A percentile compares a stretch with the other conserved stretches of the same genome.
Evolutionary conservation across 768 basidiomycete genomes (phyloP).

Genomic region (Sarcodon aspratus): DNA sequence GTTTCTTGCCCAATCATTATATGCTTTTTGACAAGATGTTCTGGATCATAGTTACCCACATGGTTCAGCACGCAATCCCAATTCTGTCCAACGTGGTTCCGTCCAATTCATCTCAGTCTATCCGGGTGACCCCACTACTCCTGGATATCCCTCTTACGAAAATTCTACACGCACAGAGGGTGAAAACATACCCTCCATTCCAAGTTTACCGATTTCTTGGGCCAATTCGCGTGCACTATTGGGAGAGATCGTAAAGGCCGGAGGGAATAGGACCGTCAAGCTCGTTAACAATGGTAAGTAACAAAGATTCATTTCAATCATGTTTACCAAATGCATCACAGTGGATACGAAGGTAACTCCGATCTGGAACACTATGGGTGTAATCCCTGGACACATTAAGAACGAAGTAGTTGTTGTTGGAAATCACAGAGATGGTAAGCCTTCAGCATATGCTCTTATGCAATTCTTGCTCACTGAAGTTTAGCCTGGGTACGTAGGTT

Average conservation of each 20-base stretch:
- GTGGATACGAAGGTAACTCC: slow-evolving; percentile 75
- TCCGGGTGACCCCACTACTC: slow-evolving; percentile 74
- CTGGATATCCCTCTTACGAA: slow-evolving; percentile 79
- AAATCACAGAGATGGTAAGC: slow-evolving; percentile 77
- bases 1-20: background rate
- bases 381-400: slow-evolving; percentile 72
- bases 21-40: background rate
- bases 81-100: slow-evolving; percentile 77
- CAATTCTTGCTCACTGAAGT: background rate
- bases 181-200: slow-evolving; percentile 59
- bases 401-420: slow-evolving; percentile 85
- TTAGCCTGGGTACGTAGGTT: slow-evolving; percentile 10
- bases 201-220: slow-evolving; percentile 88
- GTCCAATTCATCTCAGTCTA: slow-evolving; percentile 58
- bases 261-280: slow-evolving; percentile 31
- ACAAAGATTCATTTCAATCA: background rate
- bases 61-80: slow-evolving; percentile 82
- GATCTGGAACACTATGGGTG: slow-evolving; percentile 83
- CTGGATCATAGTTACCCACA: slow-evolving; percentile 44
- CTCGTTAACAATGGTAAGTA: slow-evolving; percentile 45
- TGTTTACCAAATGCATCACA: slow-evolving; percentile 11
- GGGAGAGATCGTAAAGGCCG: slow-evolving; percentile 31
- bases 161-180: slow-evolving; percentile 56
- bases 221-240: slow-evolving; percentile 60
- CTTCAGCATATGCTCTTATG: background rate